phyloP scores from a whole-genome alignment of 2,329 filamentous ascomycete genomes.

The Byssothecium circinans region DNA sequence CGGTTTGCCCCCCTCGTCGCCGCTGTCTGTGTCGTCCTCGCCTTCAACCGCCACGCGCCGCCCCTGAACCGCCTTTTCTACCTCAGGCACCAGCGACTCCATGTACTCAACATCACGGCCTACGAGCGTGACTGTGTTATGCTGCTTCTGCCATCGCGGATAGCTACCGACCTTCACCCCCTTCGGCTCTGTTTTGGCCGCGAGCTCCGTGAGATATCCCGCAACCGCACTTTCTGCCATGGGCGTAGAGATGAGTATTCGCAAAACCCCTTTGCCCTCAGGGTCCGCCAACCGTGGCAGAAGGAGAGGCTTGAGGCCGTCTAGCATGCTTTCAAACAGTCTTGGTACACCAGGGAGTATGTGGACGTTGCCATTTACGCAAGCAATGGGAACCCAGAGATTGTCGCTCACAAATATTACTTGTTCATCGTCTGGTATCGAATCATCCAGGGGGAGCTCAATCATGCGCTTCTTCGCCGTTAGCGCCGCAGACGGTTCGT shows the following conservation, averaged over 20 bases:
- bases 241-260: conserved; percentile 85
- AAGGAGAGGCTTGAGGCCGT: conserved; percentile 72
- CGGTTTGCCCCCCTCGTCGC: conserved; percentile 38
- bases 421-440: conserved; percentile 67
- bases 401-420: conserved; percentile 77
- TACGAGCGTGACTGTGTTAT: conserved; percentile 89
- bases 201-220: conserved; percentile 77
- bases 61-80: conserved; percentile 75
- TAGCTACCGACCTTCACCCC: conserved; percentile 96
- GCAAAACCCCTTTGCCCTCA: conserved; percentile 75
- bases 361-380: conserved; percentile 91
- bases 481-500: conserved; percentile 74
- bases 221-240: conserved; percentile 84
- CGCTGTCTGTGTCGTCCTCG: conserved; percentile 49
- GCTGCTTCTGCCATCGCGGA: conserved; percentile 83
- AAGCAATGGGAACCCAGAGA: conserved; percentile 85
- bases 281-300: conserved; percentile 74
- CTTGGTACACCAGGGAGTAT: conserved; percentile 88
- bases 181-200: conserved; percentile 68
- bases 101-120: conserved; percentile 73
- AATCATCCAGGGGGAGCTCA: conserved; percentile 74
- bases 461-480: conserved; percentile 90
- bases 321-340: conserved; percentile 77
- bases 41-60: conserved; percentile 70
- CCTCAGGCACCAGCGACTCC: conserved; percentile 76